phyloP scores from a whole-genome alignment of 2,329 filamentous ascomycete genomes.

The Trichocomaceae sp. region DNA sequence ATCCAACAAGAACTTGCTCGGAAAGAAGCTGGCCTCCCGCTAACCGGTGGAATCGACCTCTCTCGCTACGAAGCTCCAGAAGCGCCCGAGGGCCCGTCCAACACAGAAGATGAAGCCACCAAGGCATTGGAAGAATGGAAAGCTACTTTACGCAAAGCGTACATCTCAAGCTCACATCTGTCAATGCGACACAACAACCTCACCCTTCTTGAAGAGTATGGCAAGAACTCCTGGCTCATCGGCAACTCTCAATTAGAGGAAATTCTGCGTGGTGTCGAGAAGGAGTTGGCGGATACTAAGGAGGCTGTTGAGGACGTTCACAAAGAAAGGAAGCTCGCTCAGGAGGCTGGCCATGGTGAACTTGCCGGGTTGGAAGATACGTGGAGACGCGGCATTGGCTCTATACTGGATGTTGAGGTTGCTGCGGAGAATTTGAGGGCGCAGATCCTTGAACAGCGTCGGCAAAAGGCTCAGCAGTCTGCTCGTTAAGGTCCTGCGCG shows the following conservation, averaged over 20 bases:
- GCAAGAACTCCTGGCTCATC: constrained; percentile 87
- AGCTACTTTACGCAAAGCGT: constrained; percentile 48
- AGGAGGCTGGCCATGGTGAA: constrained; percentile 67
- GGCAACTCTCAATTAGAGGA: constrained; percentile 74
- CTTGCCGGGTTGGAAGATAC: constrained; percentile 65
- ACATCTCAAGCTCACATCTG: constrained; percentile 54
- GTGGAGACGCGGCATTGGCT: constrained; percentile 72
- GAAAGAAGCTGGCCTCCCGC: constrained; percentile 53
- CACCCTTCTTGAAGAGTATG: constrained; percentile 68
- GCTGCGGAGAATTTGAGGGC: constrained; percentile 66
- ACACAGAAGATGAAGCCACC: constrained; percentile 21
- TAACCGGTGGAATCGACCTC: constrained; percentile 62
- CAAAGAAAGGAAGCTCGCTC: constrained; percentile 59
- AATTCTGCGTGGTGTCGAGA: constrained; percentile 62
- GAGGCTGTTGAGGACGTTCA: constrained; percentile 68
- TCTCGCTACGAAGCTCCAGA: constrained; percentile 76
- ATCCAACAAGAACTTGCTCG: constrained; percentile 63
- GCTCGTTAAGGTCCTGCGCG: not conserved
- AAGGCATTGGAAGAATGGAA: constrained; percentile 44
- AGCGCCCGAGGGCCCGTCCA: constrained; percentile 41
- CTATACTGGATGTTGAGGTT: constrained; percentile 78
- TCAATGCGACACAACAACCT: constrained; percentile 55
- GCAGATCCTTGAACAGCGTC: constrained; percentile 59
- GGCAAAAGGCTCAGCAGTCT: constrained; percentile 31
- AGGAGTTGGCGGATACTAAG: constrained; percentile 62